Conservation (phyloP, 2,329 filamentous ascomycete species). For the Neodidymelliopsis sp. region DNA sequence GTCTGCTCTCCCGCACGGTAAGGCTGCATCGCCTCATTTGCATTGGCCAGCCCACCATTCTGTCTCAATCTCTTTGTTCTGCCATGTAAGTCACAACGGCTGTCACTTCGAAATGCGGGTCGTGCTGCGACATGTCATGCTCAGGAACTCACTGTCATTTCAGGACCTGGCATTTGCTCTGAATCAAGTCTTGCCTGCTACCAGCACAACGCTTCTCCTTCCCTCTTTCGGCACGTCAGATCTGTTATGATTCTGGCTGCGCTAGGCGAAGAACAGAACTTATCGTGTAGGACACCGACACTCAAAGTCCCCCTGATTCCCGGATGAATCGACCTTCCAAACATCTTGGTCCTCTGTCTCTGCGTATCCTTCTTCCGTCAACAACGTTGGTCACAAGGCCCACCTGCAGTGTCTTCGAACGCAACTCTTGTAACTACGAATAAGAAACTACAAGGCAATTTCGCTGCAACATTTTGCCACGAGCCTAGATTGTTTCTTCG, state of each 20-base stretch:
- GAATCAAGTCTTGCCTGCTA: constrained; percentile 43
- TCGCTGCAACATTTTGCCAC: constrained; percentile 34
- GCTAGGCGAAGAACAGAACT: constrained; percentile 37
- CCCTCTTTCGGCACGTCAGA: constrained; percentile 42
- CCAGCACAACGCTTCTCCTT: constrained; percentile 34
- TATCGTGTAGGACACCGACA: constrained; percentile 39
- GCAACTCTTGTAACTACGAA: constrained; percentile 26
- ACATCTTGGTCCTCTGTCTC: constrained; percentile 45
- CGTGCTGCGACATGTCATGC: constrained; percentile 41
- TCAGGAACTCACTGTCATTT: constrained; percentile 44
- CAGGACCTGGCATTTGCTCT: constrained; percentile 47
- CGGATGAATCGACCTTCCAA: constrained; percentile 48
- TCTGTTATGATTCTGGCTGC: constrained; percentile 38
- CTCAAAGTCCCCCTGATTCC: constrained; percentile 47
- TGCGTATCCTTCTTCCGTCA: constrained; percentile 36
- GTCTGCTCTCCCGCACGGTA: constrained; percentile 32
- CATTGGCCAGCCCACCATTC: constrained; percentile 34
- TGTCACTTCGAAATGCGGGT: constrained; percentile 43
- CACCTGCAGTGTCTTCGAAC: constrained; percentile 33
- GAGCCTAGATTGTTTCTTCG: constrained; percentile 30
- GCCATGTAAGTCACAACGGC: constrained; percentile 45
- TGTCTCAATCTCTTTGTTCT: constrained; percentile 49
- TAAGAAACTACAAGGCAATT: constrained; percentile 24
- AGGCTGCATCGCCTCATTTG: constrained; percentile 37
- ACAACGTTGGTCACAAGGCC: constrained; percentile 41